Conservation (phyloP, 495 filamentous ascomycete species). For the Daldinia grandis region DNA sequence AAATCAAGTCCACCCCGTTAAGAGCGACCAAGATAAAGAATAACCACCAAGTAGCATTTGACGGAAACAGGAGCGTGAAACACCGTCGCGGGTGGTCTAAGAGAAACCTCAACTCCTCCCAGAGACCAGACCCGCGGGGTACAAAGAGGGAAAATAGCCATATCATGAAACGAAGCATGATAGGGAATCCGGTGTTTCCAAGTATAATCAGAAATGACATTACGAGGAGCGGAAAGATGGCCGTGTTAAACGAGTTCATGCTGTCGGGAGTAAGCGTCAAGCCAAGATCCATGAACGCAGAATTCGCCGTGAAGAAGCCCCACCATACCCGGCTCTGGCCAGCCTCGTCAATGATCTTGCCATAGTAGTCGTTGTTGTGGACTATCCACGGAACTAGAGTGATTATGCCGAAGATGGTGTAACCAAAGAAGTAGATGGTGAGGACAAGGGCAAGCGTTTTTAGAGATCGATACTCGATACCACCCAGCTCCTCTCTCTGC, state of each 20-base stretch:
- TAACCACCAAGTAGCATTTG: slow-evolving; percentile 93
- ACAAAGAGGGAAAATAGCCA: slow-evolving; percentile 72
- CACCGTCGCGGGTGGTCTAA: slow-evolving; percentile 94
- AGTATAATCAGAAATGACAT: slow-evolving; percentile 85
- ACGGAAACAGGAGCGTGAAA: slow-evolving; percentile 91
- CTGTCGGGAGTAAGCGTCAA: slow-evolving; percentile 91
- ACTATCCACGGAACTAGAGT: slow-evolving; percentile 83
- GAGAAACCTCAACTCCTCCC: slow-evolving; percentile 89
- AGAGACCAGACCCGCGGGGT: slow-evolving; percentile 69
- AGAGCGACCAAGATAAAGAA: slow-evolving; percentile 84
- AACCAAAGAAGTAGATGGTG: slow-evolving; percentile 77
- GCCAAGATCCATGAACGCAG: slow-evolving; percentile 88
- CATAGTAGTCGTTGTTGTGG: slow-evolving; percentile 62
- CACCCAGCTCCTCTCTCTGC: slow-evolving; percentile 90
- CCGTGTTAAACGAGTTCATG: slow-evolving; percentile 84
- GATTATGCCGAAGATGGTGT: slow-evolving; percentile 77
- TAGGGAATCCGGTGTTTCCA: slow-evolving; percentile 93
- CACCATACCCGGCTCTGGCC: slow-evolving; percentile 82
- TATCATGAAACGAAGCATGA: slow-evolving; percentile 89
- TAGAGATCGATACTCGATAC: slow-evolving; percentile 91
- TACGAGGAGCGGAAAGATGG: slow-evolving; percentile 76
- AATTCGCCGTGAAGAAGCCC: slow-evolving; percentile 85
- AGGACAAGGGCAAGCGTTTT: slow-evolving; percentile 85
- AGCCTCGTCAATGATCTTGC: slow-evolving; percentile 64
- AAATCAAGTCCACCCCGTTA: slow-evolving; percentile 83